A percentile compares a stretch with the other conserved stretches of the same genome.
Conservation (phyloP, 768 basidiomycete genomes). For the Tricholoma saponaceum region DNA sequence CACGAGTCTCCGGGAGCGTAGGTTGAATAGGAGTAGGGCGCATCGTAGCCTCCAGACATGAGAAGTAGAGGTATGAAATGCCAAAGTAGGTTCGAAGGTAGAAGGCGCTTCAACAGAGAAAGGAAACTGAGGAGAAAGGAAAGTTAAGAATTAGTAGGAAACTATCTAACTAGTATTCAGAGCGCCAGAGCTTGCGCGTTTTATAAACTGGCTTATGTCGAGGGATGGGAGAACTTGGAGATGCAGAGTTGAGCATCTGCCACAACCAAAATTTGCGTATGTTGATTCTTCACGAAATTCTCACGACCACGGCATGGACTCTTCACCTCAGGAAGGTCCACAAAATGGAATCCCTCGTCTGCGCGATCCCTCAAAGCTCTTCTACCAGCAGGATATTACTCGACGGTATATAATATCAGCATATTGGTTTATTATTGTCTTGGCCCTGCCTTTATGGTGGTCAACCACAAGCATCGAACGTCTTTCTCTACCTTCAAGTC, state of each 20-base stretch:
- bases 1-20: slow-evolving; percentile 29
- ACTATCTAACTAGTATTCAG: background rate
- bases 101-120: background rate
- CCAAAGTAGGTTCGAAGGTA: slow-evolving; percentile 2
- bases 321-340: background rate
- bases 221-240: slow-evolving; percentile 4
- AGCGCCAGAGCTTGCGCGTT: background rate
- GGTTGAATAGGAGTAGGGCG: slow-evolving; percentile 26
- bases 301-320: slow-evolving; percentile 1
- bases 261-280: slow-evolving; percentile 27
- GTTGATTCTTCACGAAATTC: slow-evolving; percentile 22
- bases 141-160: background rate
- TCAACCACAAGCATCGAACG: slow-evolving; percentile 86
- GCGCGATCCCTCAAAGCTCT: slow-evolving; percentile 46
- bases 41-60: slow-evolving; percentile 41
- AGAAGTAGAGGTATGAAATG: slow-evolving; percentile 10
- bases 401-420: slow-evolving; percentile 63
- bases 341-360: slow-evolving; percentile 10
- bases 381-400: slow-evolving; percentile 45
- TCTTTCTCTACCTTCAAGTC: slow-evolving; percentile 60
- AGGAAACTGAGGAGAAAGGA: background rate
- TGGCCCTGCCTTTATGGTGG: slow-evolving; percentile 93
- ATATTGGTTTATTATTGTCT: slow-evolving; percentile 75
- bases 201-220: background rate
- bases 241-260: slow-evolving; percentile 14